These are phyloP conservation scores for Geotrichum reessii DNA, from an alignment of 1,139 yeast genomes.

Conservation along the genomic window DNA sequence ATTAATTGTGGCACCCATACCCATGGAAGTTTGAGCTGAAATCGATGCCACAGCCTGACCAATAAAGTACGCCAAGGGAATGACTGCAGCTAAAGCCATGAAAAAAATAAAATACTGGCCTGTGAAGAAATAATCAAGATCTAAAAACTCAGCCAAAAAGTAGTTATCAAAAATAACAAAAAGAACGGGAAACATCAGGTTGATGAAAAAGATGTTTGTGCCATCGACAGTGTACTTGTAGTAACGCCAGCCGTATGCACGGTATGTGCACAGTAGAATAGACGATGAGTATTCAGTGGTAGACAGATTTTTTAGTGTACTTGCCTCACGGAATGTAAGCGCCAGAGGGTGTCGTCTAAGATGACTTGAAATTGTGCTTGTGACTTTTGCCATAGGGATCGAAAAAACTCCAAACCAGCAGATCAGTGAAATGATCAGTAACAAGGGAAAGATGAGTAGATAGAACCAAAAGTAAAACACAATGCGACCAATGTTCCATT, in stretches of 20 bases:
- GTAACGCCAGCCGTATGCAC: conserved; percentile 87
- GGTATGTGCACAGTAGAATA: conserved; percentile 72
- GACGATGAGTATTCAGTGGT: conserved; percentile 31
- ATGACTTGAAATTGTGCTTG: conserved; percentile 65
- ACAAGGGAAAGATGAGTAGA: conserved; percentile 61
- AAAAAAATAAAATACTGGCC: conserved; percentile 57
- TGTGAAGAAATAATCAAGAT: conserved; percentile 49
- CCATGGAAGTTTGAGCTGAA: conserved; percentile 98
- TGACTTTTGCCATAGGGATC: conserved; percentile 84
- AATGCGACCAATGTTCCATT: conserved; percentile 83
- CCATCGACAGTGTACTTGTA: conserved; percentile 96
- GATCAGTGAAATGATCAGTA: conserved; percentile 48
- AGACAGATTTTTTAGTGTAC: conserved; percentile 32
- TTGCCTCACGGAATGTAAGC: conserved; percentile 59
- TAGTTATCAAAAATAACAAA: conserved; percentile 80
- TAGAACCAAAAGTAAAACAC: conserved; percentile 73
- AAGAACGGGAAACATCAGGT: conserved; percentile 69
- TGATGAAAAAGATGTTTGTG: conserved; percentile 86
- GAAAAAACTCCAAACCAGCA: conserved; percentile 86
- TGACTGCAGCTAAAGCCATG: conserved; percentile 73
- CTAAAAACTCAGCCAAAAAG: conserved; percentile 50
- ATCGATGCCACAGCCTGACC: conserved; percentile 99
- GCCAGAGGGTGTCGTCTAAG: conserved; percentile 89
- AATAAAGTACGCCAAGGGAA: conserved; percentile 92
- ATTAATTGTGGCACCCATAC: conserved; percentile 95